Conservation (phyloP, 257 asterid species). For the Eustoma russellianum region DNA sequence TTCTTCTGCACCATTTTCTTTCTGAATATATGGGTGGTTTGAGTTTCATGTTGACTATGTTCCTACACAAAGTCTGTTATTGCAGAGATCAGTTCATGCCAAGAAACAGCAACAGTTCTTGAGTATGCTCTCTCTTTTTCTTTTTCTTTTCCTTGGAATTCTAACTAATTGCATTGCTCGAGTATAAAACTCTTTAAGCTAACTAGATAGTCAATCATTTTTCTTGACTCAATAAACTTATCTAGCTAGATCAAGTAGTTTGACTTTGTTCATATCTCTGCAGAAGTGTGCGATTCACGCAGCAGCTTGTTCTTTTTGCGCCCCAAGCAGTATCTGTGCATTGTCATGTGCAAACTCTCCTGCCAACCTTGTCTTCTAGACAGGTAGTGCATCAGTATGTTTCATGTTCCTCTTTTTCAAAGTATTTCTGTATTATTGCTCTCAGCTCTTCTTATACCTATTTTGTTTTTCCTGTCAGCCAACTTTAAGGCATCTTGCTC, state of each 20-base stretch:
- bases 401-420: neutral
- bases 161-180: conserved; percentile 8
- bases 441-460: conserved; percentile 3
- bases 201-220: too few relatives aligned
- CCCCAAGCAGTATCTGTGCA: conserved; percentile 96
- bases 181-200: neutral
- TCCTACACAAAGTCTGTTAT: conserved; percentile 69
- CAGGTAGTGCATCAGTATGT: conserved; percentile 46
- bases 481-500: conserved; percentile 80
- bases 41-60: conserved; percentile 24
- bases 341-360: conserved; percentile 85
- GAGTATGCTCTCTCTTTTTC: conserved; percentile 51
- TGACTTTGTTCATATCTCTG: conserved; percentile 17
- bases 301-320: conserved; percentile 96
- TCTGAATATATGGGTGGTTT: conserved; percentile 8
- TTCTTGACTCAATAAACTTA: neutral
- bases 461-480: conserved; percentile 55
- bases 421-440: neutral
- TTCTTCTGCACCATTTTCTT: neutral
- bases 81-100: conserved; percentile 91
- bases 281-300: conserved; percentile 94
- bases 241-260: conserved; percentile 1
- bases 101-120: conserved; percentile 82
- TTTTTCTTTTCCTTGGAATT: conserved; percentile 7
- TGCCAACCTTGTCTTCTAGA: conserved; percentile 90